Conservation (phyloP, 148 eudicot species). For the Spergularia bocconei region DNA sequence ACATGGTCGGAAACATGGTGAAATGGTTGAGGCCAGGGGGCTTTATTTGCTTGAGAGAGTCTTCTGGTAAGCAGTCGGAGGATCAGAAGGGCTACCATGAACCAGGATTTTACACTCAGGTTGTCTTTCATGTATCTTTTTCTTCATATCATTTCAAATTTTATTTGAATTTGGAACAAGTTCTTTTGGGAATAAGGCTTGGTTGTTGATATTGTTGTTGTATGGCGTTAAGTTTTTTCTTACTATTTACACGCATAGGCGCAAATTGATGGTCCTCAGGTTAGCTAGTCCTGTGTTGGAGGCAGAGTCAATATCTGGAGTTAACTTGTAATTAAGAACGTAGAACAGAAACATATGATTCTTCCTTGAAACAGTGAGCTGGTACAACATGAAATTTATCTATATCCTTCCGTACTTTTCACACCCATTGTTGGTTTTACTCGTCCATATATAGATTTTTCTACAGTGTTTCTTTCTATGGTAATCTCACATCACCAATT, state of each 20-base stretch:
- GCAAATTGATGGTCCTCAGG: no score
- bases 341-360: background rate
- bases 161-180: background rate
- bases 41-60: conserved; percentile 70
- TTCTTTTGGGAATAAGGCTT: no score
- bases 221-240: no score
- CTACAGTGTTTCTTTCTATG: background rate
- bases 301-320: no score
- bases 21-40: conserved; percentile 91
- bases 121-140: conserved; percentile 17
- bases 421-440: background rate
- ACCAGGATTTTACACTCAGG: conserved; percentile 86
- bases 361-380: background rate
- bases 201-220: no score
- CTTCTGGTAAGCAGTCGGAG: conserved; percentile 75
- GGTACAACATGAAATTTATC: no score
- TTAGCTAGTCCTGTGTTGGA: no score
- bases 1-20: conserved; percentile 60
- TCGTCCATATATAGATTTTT: background rate
- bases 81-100: conserved; percentile 73
- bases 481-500: background rate
- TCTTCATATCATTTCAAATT: background rate
- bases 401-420: no score
- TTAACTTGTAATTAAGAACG: no score
- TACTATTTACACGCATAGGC: no score